These are phyloP conservation scores for Chrysoporthe cubensis DNA, from an alignment of 2,329 filamentous ascomycete genomes.

Conservation along the genomic window DNA sequence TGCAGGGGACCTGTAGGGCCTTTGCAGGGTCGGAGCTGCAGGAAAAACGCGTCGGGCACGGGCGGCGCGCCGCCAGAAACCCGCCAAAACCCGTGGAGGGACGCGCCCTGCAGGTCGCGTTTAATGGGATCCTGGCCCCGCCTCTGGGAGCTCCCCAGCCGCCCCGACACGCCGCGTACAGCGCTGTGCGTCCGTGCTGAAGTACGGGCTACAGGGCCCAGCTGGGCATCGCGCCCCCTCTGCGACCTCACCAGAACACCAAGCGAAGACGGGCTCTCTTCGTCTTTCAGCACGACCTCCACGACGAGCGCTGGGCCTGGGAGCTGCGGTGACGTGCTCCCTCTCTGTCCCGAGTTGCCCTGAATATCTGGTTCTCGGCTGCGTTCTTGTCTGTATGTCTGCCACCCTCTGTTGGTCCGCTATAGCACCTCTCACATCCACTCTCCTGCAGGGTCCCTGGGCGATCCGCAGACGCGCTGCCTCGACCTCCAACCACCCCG, in stretches of 20 bases:
- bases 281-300: not conserved
- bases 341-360: not conserved
- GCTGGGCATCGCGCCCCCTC: too few species aligned
- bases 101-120: constrained; percentile 24
- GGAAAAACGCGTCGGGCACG: constrained; percentile 18
- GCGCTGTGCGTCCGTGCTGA: too few species aligned
- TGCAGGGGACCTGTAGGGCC: constrained; percentile 5
- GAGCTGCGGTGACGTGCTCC: too few species aligned
- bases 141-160: not conserved
- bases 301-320: not conserved
- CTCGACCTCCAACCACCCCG: not conserved
- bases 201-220: too few species aligned
- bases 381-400: not conserved
- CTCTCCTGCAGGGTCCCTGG: constrained; percentile 16
- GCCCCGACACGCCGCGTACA: not conserved
- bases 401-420: not conserved
- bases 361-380: too few species aligned
- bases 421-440: not conserved
- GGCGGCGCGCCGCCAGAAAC: constrained; percentile 3
- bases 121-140: constrained; percentile 20
- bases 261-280: not conserved
- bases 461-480: constrained; percentile 5
- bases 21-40: not conserved
- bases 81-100: constrained; percentile 8
- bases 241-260: not conserved